Evolutionary conservation across 2,329 filamentous ascomycete species (phyloP), one percentile per base, ranked within the genome.

Genomic region (Verticillium klebahnii): DNA sequence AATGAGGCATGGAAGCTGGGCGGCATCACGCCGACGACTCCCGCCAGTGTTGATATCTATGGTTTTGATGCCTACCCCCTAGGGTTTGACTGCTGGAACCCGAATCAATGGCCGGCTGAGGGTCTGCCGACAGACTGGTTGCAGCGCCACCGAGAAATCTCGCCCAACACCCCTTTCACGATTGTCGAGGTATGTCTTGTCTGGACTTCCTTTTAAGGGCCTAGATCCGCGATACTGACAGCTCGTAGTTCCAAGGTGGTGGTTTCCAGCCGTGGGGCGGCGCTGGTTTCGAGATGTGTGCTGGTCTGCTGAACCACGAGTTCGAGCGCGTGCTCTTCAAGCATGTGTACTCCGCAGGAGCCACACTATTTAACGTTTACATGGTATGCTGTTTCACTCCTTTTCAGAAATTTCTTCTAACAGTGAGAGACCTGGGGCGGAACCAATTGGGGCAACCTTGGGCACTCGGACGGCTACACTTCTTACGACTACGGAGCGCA

Each of bases 361-460:
- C 85, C 12, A 85, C 83, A 0, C 83, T 92, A 19, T 75, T 91
- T 64, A 91, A 88, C 68, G 68, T 90, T 17, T 92, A 91, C 73
- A 92, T 92, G 90, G 84, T 85, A 67, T 66, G 54, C 5, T 11
- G 6, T 7, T 12, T 5, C 29, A 9, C 12, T 34, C 12, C 15
- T 32, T 7, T 19, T 14, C 6, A 32, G 29, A 17, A 32, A 17
- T 5, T 29, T 15, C 7, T 34, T 19, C 5, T 3, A 5, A n/a
- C 5, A 5, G 2, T 3, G 37, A 12, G 19, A 82, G 81, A 86
- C 82, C 1, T 89, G 82, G 65, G 90, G 90, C 12, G 90, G 89
- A 14, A 92, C 89, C 0, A 93, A 93, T 70, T 92, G 89, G 89
- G 89, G 89, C 1, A 91, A 91, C 66, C 73, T 90, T 5, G 87